phyloP scores from a whole-genome alignment of 371 early-diverging fungal species.

The Sanchytrium tribonematis region DNA sequence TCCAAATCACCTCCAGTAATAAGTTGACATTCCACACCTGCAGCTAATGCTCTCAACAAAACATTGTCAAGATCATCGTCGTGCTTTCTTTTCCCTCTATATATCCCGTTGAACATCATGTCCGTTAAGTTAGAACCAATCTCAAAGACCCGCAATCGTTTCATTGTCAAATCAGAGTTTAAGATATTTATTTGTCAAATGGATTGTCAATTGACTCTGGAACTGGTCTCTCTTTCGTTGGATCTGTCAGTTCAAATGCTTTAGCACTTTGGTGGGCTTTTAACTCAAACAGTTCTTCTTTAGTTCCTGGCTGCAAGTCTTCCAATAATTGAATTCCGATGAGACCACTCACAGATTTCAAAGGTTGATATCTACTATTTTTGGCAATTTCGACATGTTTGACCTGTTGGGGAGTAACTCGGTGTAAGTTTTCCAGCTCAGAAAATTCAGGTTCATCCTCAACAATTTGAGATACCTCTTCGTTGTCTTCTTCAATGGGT shows the following conservation, averaged over 20 bases:
- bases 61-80: slow-evolving; percentile 36
- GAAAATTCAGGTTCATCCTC: slow-evolving; percentile 9
- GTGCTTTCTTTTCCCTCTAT: slow-evolving; percentile 32
- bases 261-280: neutral
- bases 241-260: neutral
- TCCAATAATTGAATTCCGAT: slow-evolving; percentile 5
- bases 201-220: neutral
- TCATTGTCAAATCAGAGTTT: too few relatives aligned
- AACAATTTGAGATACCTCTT: neutral
- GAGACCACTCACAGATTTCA: slow-evolving; percentile 31
- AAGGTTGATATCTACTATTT: slow-evolving; percentile 52
- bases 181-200: too few relatives aligned
- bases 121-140: slow-evolving; percentile 12
- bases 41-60: slow-evolving; percentile 27
- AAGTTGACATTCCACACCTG: slow-evolving; percentile 37
- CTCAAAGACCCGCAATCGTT: neutral
- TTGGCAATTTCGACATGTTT: slow-evolving; percentile 51
- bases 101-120: slow-evolving; percentile 47
- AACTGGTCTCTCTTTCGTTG: neutral
- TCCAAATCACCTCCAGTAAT: slow-evolving; percentile 40
- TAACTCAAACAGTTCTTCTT: slow-evolving; percentile 4
- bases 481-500: neutral
- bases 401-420: slow-evolving; percentile 62
- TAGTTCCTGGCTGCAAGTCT: neutral
- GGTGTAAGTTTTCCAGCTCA: slow-evolving; percentile 44